These are phyloP conservation scores for Coemansia sp. DNA, from an alignment of 192 early-diverging fungal genomes.

Conservation along the genomic window DNA sequence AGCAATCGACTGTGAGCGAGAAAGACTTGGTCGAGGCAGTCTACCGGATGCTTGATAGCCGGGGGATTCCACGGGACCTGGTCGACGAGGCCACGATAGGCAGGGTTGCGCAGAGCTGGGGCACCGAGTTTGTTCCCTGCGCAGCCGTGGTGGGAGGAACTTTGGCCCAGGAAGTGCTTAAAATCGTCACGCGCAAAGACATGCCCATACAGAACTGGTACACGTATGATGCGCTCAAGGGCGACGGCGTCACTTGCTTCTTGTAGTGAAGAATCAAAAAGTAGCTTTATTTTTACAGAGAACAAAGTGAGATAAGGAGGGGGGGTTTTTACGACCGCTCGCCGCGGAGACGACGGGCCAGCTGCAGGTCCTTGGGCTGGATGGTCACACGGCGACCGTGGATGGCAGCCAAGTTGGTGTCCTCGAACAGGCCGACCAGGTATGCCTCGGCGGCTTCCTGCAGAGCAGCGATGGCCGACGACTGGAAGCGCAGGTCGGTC, in stretches of 20 bases:
- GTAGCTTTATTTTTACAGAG: constrained; percentile 1
- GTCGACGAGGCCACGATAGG: constrained; percentile 28
- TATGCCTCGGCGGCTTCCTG: constrained; percentile 98
- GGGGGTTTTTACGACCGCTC: constrained; percentile 67
- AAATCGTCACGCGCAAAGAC: constrained; percentile 78
- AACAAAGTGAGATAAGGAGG: no score
- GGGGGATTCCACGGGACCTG: constrained; percentile 20
- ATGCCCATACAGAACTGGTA: constrained; percentile 83
- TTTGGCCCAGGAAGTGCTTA: constrained; percentile 87
- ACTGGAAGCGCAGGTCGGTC: constrained; percentile 98
- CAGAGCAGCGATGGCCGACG: constrained; percentile 96
- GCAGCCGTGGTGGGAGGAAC: constrained; percentile 87
- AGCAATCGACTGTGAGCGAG: neutral
- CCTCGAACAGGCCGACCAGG: constrained; percentile 86
- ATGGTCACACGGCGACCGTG: constrained; percentile 99
- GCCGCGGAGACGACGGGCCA: constrained; percentile 91
- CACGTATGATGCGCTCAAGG: constrained; percentile 61
- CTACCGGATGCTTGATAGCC: constrained; percentile 4
- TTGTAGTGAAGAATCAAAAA: constrained; percentile 6
- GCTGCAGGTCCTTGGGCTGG: constrained; percentile 99
- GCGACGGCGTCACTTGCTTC: constrained; percentile 40
- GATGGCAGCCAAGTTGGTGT: constrained; percentile 98
- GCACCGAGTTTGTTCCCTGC: constrained; percentile 72
- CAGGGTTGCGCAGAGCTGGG: constrained; percentile 48
- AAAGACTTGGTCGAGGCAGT: constrained; percentile 8